Evolutionary conservation across 176 grass and related monocot genomes (phyloP), one percentile per base, ranked within the genome.

Genomic region (Musa beccarii): DNA sequence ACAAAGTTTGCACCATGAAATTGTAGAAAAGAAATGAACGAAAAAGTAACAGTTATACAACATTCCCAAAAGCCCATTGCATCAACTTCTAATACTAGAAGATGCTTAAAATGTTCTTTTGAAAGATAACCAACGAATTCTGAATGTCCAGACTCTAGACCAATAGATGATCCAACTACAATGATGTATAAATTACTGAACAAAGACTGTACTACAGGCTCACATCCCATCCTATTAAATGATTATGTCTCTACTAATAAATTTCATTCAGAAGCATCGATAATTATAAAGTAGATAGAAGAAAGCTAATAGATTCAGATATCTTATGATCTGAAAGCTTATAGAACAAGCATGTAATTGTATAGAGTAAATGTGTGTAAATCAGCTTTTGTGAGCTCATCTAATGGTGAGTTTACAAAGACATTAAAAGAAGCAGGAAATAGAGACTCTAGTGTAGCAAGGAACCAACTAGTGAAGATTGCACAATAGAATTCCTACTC

Each of bases 401-500:
- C 34, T 43, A 43, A 43, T 43, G 34, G 34, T 43, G 34, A 43
- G 34, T 43, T 43, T 17, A 61, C 57, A 61, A 28, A 11, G n/a
- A 13, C 4, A 70, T 15, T 59, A 26, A 75, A 75, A 74, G 8
- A 25, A 75, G 51, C 59, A 20, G 34, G 34, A 43, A 4, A 53
- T 5, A 25, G 12, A 63, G 72, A 21, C 49, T 69, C 69, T 29
- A 34, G 11, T 2, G 52, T 26, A 67, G 28, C 26, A 23, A 25
- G 52, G 43, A 69, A 65, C 14, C 81, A 55, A 67, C 50, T 56
- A 59, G 26, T 55, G 69, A 80, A 62, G 1, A 68, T 56, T 21
- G 80, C 21, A 59, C 5, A 26, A 17, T 64, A 68, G n/a, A 70
- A 34, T 56, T 81, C 69, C 34, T 84, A 97, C 95, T 86, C 87